Evolutionary conservation across 2,329 filamentous ascomycete genomes (phyloP).

Genomic region (Fusarium metavorans): DNA sequence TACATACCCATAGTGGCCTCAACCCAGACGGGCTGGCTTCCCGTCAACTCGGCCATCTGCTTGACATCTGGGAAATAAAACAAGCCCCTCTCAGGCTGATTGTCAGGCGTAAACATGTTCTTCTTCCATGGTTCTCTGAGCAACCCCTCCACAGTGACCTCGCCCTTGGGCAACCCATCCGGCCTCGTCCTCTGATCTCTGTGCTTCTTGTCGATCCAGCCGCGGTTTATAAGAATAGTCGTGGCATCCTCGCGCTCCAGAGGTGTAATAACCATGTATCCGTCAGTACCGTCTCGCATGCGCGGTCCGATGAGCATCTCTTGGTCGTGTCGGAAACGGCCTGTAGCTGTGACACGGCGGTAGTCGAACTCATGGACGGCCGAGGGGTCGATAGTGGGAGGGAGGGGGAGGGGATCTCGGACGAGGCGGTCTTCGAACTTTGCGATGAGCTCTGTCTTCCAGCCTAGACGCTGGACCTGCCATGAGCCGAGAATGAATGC

Average conservation of each 20-base stretch:
- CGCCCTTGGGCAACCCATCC: conserved; percentile 74
- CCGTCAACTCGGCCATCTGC: conserved; percentile 87
- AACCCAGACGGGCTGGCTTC: conserved; percentile 91
- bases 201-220: conserved; percentile 88
- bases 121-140: conserved; percentile 93
- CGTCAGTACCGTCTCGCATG: conserved; percentile 88
- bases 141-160: conserved; percentile 85
- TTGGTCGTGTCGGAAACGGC: conserved; percentile 83
- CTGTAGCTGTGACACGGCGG: conserved; percentile 81
- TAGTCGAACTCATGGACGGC: conserved; percentile 93
- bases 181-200: conserved; percentile 73
- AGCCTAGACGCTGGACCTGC: conserved; percentile 92
- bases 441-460: conserved; percentile 94
- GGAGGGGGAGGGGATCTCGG: conserved; percentile 85
- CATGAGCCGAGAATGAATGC: conserved; percentile 92
- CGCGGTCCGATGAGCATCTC: conserved; percentile 97
- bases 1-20: conserved; percentile 90
- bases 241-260: conserved; percentile 77
- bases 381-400: conserved; percentile 83
- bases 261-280: conserved; percentile 92
- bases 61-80: conserved; percentile 96
- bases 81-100: conserved; percentile 82
- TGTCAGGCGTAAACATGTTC: conserved; percentile 96
- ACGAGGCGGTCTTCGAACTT: conserved; percentile 93
- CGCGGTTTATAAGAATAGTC: conserved; percentile 88